A percentile compares a stretch with the other conserved stretches of the same genome.
Evolutionary conservation across 345 rosid species (phyloP).

Genomic region (Noccaea caerulescens): DNA sequence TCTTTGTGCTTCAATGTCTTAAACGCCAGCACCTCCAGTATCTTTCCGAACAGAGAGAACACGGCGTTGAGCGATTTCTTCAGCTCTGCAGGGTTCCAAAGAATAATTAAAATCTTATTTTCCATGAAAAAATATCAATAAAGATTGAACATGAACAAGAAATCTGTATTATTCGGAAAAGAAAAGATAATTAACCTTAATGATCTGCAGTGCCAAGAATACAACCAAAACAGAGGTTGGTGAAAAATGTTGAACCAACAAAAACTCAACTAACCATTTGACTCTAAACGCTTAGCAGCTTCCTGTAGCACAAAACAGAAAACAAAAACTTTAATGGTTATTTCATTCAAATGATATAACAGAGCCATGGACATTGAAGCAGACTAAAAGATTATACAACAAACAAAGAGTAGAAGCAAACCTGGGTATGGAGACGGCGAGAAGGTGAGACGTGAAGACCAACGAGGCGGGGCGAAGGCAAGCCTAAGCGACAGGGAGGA

Average conservation of each 20-base stretch:
- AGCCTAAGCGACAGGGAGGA: too few relatives aligned
- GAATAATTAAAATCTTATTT: background rate
- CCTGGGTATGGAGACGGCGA: too few relatives aligned
- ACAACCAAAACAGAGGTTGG: conserved; percentile 11
- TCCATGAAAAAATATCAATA: conserved; percentile 35
- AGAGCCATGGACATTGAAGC: too few relatives aligned
- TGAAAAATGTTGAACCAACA: conserved; percentile 16
- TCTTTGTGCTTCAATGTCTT: conserved; percentile 98
- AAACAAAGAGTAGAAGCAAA: too few relatives aligned
- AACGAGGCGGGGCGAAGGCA: too few relatives aligned
- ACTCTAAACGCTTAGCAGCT: conserved; percentile 52
- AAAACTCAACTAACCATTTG: conserved; percentile 50
- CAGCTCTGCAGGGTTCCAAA: conserved; percentile 55
- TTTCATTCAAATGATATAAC: too few relatives aligned
- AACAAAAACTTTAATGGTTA: background rate
- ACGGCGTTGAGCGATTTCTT: conserved; percentile 91
- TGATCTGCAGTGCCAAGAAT: conserved; percentile 67
- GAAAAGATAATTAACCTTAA: conserved; percentile 51
- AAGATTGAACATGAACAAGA: conserved; percentile 17
- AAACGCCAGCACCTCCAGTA: conserved; percentile 86
- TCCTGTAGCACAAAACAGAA: conserved; percentile 50
- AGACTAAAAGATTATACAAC: too few relatives aligned
- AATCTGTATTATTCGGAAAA: too few relatives aligned
- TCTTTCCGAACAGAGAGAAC: conserved; percentile 93
- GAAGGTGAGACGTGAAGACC: too few relatives aligned